Base-by-base conservation (phyloP, 371 early-diverging fungal species). In the Smittium mucronatum region DNA sequence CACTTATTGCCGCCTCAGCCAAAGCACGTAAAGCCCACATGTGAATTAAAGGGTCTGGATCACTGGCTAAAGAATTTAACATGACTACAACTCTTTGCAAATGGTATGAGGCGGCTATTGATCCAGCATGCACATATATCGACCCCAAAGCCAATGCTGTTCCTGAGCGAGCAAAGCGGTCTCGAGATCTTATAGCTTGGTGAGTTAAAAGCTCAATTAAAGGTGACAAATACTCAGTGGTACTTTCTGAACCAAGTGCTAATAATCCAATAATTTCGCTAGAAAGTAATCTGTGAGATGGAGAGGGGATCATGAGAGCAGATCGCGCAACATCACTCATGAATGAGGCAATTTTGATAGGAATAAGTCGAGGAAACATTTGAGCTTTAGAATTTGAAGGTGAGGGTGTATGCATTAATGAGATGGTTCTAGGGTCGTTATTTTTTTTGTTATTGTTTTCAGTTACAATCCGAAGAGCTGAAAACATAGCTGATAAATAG, bases 11-110 rank as follows among this genome's bases (percentile, higher is more conserved):
- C 0, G 91, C 92, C 77, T 91, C 81, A 25, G 92, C 88, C 70
- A 97, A 81, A 0, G 95, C 86, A 47, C 89, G 85, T 25, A 96
- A 74, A 0, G 96, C 94, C 94, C 96, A 96, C 0, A 88, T 86
- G 75, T 97, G 95, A 1, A 97, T 96, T 0, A 94, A 80, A 0
- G 97, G 93, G 73, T 97, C 93, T 0, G 91, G 85, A 74, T 97
- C 98, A 36, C 88, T 86, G 2, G 91, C 87, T 29, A 97, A 83
- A 0, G 95, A 93, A 8, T 93, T 84, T 64, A 97, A 76, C 64
- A 96, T 87, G 2, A 92, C 93, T 1, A 95, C 91, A 16, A 93
- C 87, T 0, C 93, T 92, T 36, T 89, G 87, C 31, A 97, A 74
- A 73, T 94, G 92, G 0, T 86, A 79, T 21, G 88, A 86, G 0